Evolutionary conservation across 352 stramenopile species (phyloP), one percentile per base, ranked within the genome.

Genomic region (Pythium vanterpoolii): DNA sequence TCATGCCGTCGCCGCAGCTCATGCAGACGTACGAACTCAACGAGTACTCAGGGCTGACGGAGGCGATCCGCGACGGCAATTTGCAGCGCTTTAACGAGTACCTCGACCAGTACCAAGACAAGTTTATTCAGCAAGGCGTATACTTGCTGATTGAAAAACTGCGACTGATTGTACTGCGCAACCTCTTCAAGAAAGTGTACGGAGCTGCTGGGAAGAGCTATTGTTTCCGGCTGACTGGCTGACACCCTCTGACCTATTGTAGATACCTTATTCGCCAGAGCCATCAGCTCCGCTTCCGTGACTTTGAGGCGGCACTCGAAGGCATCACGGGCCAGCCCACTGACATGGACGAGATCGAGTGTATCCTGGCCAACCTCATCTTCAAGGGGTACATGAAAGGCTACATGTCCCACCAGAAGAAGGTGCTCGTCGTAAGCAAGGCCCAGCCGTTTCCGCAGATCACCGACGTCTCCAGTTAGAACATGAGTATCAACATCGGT

Each of bases 131-230:
- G 52, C 81, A 91, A 62, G 96, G 96, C 56, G 97, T 97, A 34
- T 98, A 98, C 80, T 77, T 98, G 67, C 76, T 98, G 64, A 92
- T 98, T 54, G 94, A 98, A 71, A 98, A 98, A 65, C 93, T 97
- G 45, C 96, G 96, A 47, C 87, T 96, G 27, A 83, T 98, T 40
- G 94, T 96, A 47, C 89, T 98, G 62, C 87, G 96, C 60, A 98
- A 98, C 65, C 74, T 98, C 9, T 96, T 98, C 75, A 98, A 98
- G 74, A 95, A 97, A 79, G 79, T 98, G 64, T 97, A 96, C 71
- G 80, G n/a, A n/a, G n/a, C n/a, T n/a, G n/a, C n/a, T n/a, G n/a
- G n/a, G n/a, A n/a, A n/a, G n/a, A n/a, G n/a, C n/a, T n/a, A n/a
- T n/a, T n/a, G n/a, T n/a, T n/a, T n/a, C n/a, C n/a, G n/a, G n/a